These are phyloP conservation scores for Cladorrhinum sp. DNA, from an alignment of 2,329 filamentous ascomycete species.

Conservation along the genomic window DNA sequence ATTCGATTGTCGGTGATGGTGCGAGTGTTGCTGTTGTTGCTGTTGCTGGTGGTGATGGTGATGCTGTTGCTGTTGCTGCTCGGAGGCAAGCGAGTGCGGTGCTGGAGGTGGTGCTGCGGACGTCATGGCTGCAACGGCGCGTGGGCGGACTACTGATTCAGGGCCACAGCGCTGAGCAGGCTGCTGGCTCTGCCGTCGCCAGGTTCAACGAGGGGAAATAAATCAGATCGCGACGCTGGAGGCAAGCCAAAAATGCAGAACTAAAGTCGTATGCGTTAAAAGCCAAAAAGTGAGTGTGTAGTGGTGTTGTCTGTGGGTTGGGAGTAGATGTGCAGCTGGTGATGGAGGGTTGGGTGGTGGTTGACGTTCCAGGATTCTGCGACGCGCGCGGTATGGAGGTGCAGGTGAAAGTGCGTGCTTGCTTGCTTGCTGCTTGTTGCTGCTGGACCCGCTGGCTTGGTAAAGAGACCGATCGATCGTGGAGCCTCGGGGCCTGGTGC, in stretches of 20 bases:
- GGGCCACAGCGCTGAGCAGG: conserved; percentile 18
- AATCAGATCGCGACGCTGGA: conserved; percentile 13
- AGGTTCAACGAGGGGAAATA: conserved; percentile 11
- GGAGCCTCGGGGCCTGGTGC: neutral
- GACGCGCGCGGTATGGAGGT: conserved; percentile 4
- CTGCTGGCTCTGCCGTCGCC: conserved; percentile 16
- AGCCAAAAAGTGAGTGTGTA: neutral
- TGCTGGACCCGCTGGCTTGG: neutral
- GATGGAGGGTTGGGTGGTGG: neutral
- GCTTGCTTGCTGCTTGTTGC: neutral
- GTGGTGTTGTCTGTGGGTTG: neutral
- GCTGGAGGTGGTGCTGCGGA: conserved; percentile 27
- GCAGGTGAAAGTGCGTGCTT: neutral
- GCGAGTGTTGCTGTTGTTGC: conserved; percentile 20
- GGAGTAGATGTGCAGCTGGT: neutral
- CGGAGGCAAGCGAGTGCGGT: conserved; percentile 17
- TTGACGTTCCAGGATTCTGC: conserved; percentile 1
- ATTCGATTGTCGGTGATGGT: conserved; percentile 9
- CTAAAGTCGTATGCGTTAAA: neutral
- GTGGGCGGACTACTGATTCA: conserved; percentile 18
- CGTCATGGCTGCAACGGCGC: conserved; percentile 33
- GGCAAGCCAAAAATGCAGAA: conserved; percentile 6
- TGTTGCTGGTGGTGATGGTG: conserved; percentile 18
- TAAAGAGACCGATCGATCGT: conserved; percentile 8
- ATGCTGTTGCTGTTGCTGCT: conserved; percentile 21